Evolutionary conservation across 108 stramenopile genomes (phyloP), one percentile per base, ranked within the genome.

Genomic region (Schizochytrium sp.): DNA sequence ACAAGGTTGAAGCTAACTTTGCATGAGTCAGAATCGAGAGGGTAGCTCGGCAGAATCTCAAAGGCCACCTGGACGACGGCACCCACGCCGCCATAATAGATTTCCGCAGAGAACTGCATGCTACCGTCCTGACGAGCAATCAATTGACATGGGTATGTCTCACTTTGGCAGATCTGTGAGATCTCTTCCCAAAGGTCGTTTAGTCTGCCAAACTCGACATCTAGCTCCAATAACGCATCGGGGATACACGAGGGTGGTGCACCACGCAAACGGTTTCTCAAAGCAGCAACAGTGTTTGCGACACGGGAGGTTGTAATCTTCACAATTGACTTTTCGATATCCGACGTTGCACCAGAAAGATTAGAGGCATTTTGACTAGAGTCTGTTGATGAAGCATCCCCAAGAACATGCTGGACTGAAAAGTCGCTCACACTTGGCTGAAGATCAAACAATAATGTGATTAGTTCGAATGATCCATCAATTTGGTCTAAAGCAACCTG

Each of bases 11-110:
- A 83, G 47, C 8, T 83, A 5, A 83, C 76, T 40, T 83, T 49
- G 76, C 76, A 83, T 10, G 76, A 47, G 28, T 83, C 76, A n/a
- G 76, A 12, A 8, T 55, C 76, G 28, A 83, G 76, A 13, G 76
- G 76, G 47, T 83, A 83, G 53, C 50, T 55, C 40, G 47, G 47
- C 45, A 55, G 47, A 10, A 83, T 55, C 76, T 49, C 53, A 83
- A 83, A 83, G 28, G 10, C 28, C 45, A 83, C 76, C 76, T 83
- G 49, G 10, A 83, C 76, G 28, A 55, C 10, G 5, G 15, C 76
- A 7, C 76, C 76, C 38, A 83, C 45, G 12, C 28, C 76, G 10
- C 47, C 53, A 53, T 83, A 55, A 38, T 55, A 83, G 50, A 83
- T 83, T 38, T 83, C 76, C 12, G 28, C 53, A 38, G 76, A 83